Percentiles rank a stretch among this genome's conserved stretches.
Conservation (phyloP, 495 filamentous ascomycete species). For the Neurospora cerealis region DNA sequence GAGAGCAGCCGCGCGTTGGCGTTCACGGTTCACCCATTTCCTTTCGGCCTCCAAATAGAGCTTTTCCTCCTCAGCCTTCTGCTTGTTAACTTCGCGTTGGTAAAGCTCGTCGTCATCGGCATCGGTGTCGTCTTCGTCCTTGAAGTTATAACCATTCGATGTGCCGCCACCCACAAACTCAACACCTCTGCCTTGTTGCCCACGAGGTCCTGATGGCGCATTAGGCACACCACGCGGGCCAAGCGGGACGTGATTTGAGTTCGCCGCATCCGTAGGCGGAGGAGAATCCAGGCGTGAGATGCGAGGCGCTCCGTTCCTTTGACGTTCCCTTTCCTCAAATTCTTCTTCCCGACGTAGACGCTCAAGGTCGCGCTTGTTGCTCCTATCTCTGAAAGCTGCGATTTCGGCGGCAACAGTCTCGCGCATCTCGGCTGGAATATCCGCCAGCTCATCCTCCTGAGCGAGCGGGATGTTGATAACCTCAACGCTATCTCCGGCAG, state of each 20-base stretch:
- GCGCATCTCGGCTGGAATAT: constrained; percentile 95
- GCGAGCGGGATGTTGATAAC: constrained; percentile 86
- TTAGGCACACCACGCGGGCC: constrained; percentile 71
- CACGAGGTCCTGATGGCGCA: constrained; percentile 72
- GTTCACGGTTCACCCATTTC: constrained; percentile 82
- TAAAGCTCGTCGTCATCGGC: constrained; percentile 83
- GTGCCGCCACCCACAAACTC: constrained; percentile 74
- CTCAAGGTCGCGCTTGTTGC: constrained; percentile 78
- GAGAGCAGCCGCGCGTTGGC: constrained; percentile 69
- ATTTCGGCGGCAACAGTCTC: constrained; percentile 94
- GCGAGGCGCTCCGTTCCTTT: constrained; percentile 53
- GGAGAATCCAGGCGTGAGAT: constrained; percentile 63
- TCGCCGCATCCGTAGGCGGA: constrained; percentile 58
- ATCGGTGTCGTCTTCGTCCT: constrained; percentile 81
- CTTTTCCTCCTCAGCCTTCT: constrained; percentile 66
- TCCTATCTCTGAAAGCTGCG: constrained; percentile 82
- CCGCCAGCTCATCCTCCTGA: constrained; percentile 85
- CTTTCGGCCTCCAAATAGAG: constrained; percentile 77
- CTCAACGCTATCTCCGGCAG: constrained; percentile 55
- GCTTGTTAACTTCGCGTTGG: constrained; percentile 57
- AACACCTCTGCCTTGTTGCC: constrained; percentile 44
- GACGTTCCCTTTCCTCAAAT: constrained; percentile 76
- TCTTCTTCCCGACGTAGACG: constrained; percentile 82
- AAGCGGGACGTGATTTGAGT: constrained; percentile 53
- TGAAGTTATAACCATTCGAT: constrained; percentile 47